Percentiles rank a stretch among this genome's conserved stretches.
These are phyloP conservation scores for Sphaerosporella brunnea DNA, from an alignment of 495 filamentous ascomycete species.

Conservation along the genomic window DNA sequence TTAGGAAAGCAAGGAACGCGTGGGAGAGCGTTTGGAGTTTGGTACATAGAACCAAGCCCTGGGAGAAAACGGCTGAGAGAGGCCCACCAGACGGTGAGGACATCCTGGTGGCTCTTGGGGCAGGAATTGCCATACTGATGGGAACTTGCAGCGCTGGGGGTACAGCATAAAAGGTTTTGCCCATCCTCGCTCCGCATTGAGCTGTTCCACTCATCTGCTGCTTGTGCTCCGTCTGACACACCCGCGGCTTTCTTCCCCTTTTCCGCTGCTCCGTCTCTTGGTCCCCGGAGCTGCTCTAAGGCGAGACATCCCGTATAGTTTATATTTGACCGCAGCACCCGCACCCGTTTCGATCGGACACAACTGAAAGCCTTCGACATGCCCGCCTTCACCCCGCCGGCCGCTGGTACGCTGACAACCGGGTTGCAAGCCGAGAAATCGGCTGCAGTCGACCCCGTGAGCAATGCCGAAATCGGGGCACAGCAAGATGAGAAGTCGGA, in stretches of 20 bases:
- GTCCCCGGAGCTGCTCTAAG: neutral
- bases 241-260: conserved; percentile 1
- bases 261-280: neutral
- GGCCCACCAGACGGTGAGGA: no score
- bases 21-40: no score
- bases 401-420: neutral
- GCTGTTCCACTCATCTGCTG: neutral
- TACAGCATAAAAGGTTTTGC: neutral
- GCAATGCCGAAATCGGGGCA: neutral
- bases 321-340: no score
- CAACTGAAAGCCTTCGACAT: neutral
- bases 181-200: neutral
- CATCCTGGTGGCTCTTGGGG: no score
- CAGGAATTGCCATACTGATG: no score
- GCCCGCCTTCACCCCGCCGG: neutral
- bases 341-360: neutral
- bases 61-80: no score
- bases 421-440: neutral
- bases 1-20: no score
- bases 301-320: neutral
- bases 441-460: neutral
- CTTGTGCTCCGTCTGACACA: neutral
- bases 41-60: no score
- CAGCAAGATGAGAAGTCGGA: neutral
- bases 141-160: no score